phyloP scores from a whole-genome alignment of 2,329 filamentous ascomycete genomes.

The Penicillium hesseltinei region DNA sequence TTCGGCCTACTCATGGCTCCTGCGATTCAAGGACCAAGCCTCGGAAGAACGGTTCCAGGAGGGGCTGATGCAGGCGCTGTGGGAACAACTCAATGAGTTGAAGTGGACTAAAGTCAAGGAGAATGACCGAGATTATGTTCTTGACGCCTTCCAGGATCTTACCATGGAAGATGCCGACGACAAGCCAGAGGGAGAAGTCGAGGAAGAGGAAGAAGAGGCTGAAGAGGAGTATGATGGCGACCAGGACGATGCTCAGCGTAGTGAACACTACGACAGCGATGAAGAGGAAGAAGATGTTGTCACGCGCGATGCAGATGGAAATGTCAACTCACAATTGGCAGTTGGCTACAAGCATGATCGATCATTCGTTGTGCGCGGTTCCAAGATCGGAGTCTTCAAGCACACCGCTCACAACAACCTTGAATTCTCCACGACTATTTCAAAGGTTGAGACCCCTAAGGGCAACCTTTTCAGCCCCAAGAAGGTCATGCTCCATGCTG shows the following conservation, averaged over 20 bases:
- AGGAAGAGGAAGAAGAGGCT: slow-evolving; percentile 53
- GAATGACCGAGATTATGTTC: slow-evolving; percentile 86
- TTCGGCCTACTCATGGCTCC: slow-evolving; percentile 89
- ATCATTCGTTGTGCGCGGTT: slow-evolving; percentile 93
- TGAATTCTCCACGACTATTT: slow-evolving; percentile 96
- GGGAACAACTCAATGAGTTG: slow-evolving; percentile 91
- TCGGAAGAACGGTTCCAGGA: slow-evolving; percentile 86
- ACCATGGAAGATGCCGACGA: slow-evolving; percentile 77
- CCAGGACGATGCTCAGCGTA: slow-evolving; percentile 63
- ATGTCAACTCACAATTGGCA: slow-evolving; percentile 88
- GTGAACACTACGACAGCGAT: slow-evolving; percentile 71
- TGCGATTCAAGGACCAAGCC: slow-evolving; percentile 82
- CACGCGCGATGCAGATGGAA: slow-evolving; percentile 68
- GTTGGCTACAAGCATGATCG: slow-evolving; percentile 97
- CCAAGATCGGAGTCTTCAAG: slow-evolving; percentile 98
- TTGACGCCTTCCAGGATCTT: slow-evolving; percentile 92
- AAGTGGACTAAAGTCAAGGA: slow-evolving; percentile 95
- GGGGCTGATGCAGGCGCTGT: slow-evolving; percentile 89
- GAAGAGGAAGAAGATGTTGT: slow-evolving; percentile 78
- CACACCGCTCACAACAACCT: slow-evolving; percentile 89
- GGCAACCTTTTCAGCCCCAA: slow-evolving; percentile 89
- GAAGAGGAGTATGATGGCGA: slow-evolving; percentile 62
- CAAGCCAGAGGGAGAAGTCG: slow-evolving; percentile 55
- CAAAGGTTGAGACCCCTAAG: slow-evolving; percentile 83
- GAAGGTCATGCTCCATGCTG: slow-evolving; percentile 94